Conservation (phyloP, 2,329 filamentous ascomycete genomes). For the Monosporascus sp. region DNA sequence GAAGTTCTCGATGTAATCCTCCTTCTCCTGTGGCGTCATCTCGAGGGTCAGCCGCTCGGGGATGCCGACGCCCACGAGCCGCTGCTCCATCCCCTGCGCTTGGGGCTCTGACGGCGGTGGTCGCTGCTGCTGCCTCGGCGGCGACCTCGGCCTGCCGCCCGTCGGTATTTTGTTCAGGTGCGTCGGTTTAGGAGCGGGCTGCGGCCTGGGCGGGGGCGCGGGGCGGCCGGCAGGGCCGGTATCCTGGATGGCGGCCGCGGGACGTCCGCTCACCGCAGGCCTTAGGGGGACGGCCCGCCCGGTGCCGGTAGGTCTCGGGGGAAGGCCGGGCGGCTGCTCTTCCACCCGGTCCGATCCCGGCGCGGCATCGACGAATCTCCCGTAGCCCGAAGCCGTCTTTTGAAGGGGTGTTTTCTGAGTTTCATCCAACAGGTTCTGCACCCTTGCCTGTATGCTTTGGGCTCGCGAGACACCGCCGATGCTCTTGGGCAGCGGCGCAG, state of each 20-base stretch:
- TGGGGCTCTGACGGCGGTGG: conserved; percentile 8
- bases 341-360: conserved; percentile 31
- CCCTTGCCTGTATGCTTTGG: conserved; percentile 84
- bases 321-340: conserved; percentile 38
- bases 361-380: conserved; percentile 66
- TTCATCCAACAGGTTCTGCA: conserved; percentile 79
- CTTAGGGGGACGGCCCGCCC: conserved; percentile 7
- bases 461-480: conserved; percentile 60
- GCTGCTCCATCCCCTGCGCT: conserved; percentile 27
- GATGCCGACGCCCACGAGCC: conserved; percentile 40
- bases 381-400: conserved; percentile 81
- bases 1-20: conserved; percentile 67
- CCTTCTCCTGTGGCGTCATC: conserved; percentile 53
- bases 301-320: conserved; percentile 44
- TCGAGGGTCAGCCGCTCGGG: conserved; percentile 45
- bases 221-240: conserved; percentile 19
- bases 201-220: conserved; percentile 37
- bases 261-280: conserved; percentile 5
- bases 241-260: conserved; percentile 6
- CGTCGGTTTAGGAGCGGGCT: conserved; percentile 56
- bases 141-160: conserved; percentile 40
- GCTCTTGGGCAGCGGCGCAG: conserved; percentile 44
- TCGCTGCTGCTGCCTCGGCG: conserved; percentile 34
- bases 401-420: conserved; percentile 60
- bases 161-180: conserved; percentile 54